These are phyloP conservation scores for Blepharisma undulans DNA, from an alignment of 169 alveolate genomes.

Conservation along the genomic window DNA sequence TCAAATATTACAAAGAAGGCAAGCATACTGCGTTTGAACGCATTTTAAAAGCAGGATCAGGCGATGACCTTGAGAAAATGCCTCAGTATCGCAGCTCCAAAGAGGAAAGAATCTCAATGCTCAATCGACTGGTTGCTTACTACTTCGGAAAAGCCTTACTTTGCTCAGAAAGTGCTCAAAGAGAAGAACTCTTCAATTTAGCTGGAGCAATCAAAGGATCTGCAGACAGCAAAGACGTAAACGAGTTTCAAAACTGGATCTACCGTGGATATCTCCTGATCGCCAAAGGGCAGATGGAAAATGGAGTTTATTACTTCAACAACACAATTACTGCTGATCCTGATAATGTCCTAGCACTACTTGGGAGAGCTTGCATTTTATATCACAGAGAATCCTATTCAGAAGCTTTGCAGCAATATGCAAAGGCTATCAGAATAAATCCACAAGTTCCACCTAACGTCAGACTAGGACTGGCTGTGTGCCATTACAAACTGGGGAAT, in stretches of 20 bases:
- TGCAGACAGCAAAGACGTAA: conserved; percentile 30
- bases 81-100: background rate
- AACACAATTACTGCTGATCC: conserved; percentile 25
- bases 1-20: conserved; percentile 30
- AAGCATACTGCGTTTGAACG: background rate
- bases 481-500: conserved; percentile 37
- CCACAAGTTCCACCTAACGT: conserved; percentile 29
- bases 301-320: conserved; percentile 22
- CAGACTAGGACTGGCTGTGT: conserved; percentile 37
- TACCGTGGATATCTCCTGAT: conserved; percentile 3
- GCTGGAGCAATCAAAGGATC: background rate
- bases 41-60: conserved; percentile 13
- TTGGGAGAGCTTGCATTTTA: conserved; percentile 28
- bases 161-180: background rate
- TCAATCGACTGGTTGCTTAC: conserved; percentile 36
- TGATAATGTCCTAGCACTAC: conserved; percentile 21
- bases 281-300: conserved; percentile 3
- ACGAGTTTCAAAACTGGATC: background rate
- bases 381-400: background rate
- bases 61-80: conserved; percentile 29
- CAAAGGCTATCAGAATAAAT: conserved; percentile 7
- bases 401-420: conserved; percentile 18
- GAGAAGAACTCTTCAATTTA: conserved; percentile 27
- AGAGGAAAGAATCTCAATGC: conserved; percentile 32
- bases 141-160: conserved; percentile 16